A percentile compares a stretch with the other conserved stretches of the same genome.
Evolutionary conservation across 2,329 filamentous ascomycete genomes (phyloP).

Genomic region (Neurospora crassa): DNA sequence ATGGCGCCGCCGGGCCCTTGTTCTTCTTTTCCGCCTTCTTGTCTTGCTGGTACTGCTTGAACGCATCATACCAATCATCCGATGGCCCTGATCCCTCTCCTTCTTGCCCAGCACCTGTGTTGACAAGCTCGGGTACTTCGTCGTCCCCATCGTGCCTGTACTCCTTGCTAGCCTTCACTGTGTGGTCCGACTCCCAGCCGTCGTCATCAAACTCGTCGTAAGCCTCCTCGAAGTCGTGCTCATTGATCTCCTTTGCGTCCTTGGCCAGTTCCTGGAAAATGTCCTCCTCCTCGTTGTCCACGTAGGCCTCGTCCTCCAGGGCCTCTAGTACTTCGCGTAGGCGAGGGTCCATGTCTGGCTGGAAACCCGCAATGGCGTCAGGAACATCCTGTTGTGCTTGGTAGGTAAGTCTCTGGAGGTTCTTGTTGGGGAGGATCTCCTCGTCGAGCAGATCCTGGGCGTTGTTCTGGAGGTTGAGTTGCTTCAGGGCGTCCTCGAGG

Average conservation of each 20-base stretch:
- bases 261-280: conserved; percentile 55
- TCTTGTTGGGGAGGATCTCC: conserved; percentile 70
- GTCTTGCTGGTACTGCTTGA: conserved; percentile 89
- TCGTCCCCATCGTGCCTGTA: conserved; percentile 33
- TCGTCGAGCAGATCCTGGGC: conserved; percentile 56
- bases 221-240: conserved; percentile 66
- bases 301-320: conserved; percentile 89
- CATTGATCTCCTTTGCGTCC: conserved; percentile 41
- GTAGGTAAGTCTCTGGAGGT: conserved; percentile 67
- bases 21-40: conserved; percentile 38
- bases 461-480: conserved; percentile 46
- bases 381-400: conserved; percentile 90
- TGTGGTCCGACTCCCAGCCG: conserved; percentile 93
- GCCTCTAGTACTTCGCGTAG: conserved; percentile 87
- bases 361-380: conserved; percentile 83
- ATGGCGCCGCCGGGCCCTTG: conserved; percentile 39
- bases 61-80: conserved; percentile 84
- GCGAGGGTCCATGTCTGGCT: conserved; percentile 95
- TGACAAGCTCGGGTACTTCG: conserved; percentile 39
- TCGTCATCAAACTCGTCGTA: conserved; percentile 54
- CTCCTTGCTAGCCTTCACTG: conserved; percentile 63
- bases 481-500: conserved; percentile 71
- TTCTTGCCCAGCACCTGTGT: conserved; percentile 32
- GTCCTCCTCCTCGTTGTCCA: conserved; percentile 70
- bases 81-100: conserved; percentile 48